Evolutionary conservation across 2,329 filamentous ascomycete genomes (phyloP).

Genomic region (Arthroderma sp.): DNA sequence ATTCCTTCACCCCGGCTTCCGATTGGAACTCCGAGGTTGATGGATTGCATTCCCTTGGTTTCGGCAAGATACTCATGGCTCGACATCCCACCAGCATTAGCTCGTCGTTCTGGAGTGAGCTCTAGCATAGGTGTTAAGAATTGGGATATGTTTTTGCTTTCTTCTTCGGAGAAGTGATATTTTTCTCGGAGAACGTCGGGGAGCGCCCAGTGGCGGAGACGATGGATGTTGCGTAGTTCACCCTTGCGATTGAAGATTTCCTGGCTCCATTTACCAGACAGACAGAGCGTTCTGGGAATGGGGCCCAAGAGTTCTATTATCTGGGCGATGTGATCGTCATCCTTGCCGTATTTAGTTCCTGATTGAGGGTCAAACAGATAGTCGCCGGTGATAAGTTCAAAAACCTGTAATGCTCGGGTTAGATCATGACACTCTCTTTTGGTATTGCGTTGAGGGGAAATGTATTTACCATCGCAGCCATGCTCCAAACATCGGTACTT

Average conservation of each 20-base stretch:
- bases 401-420: conserved; percentile 48
- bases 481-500: conserved; percentile 99
- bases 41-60: conserved; percentile 73
- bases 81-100: conserved; percentile 93
- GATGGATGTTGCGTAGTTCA: conserved; percentile 92
- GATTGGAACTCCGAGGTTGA: conserved; percentile 62
- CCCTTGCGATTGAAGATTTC: conserved; percentile 98
- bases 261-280: conserved; percentile 92
- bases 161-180: conserved; percentile 82
- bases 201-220: conserved; percentile 88
- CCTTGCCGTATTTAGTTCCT: conserved; percentile 97
- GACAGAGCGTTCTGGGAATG: conserved; percentile 82
- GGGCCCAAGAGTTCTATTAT: conserved; percentile 93
- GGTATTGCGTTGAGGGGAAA: neutral
- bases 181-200: conserved; percentile 90
- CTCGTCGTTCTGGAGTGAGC: conserved; percentile 71
- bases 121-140: conserved; percentile 89
- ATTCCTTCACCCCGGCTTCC: conserved; percentile 83
- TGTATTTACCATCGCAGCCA: conserved; percentile 83
- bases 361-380: conserved; percentile 98
- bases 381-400: conserved; percentile 94
- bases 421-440: neutral
- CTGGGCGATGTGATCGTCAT: conserved; percentile 97
- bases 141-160: conserved; percentile 62
- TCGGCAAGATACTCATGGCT: conserved; percentile 71